Conservation (phyloP, 371 early-diverging fungal species). For the Rhizopus microsporus region DNA sequence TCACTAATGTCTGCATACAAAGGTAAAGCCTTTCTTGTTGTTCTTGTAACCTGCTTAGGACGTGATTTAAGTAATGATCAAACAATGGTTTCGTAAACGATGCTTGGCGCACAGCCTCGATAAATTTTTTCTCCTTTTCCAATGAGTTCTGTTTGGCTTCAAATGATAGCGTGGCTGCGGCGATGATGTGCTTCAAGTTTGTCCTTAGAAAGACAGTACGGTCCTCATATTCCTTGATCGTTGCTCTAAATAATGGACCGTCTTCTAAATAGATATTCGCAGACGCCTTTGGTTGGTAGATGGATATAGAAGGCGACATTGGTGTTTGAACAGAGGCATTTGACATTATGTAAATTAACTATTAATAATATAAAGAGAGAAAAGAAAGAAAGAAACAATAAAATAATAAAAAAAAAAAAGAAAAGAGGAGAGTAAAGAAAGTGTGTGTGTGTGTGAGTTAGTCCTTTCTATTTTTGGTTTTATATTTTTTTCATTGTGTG, state of each 20-base stretch:
- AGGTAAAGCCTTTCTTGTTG: slow-evolving; percentile 18
- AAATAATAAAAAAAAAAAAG: slow-evolving; percentile 3
- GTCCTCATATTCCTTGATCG: slow-evolving; percentile 55
- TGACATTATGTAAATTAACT: background rate
- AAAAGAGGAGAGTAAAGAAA: slow-evolving; percentile 1
- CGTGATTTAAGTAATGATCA: slow-evolving; percentile 40
- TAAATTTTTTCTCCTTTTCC: slow-evolving; percentile 45
- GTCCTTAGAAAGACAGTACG: slow-evolving; percentile 52
- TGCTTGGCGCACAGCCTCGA: slow-evolving; percentile 44
- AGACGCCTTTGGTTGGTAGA: background rate
- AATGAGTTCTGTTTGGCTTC: slow-evolving; percentile 39
- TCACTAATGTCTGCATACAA: slow-evolving; percentile 19
- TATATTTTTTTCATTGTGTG: background rate
- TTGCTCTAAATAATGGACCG: slow-evolving; percentile 63
- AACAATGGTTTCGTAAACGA: slow-evolving; percentile 45
- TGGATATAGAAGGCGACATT: background rate
- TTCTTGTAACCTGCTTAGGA: slow-evolving; percentile 30
- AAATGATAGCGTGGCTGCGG: slow-evolving; percentile 46
- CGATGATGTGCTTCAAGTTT: slow-evolving; percentile 53
- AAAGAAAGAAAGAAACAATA: background rate
- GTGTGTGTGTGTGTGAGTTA: background rate
- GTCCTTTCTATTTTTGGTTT: background rate
- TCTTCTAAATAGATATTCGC: slow-evolving; percentile 45
- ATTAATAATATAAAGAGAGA: background rate
- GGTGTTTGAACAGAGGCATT: background rate